Percentiles rank a stretch among this genome's conserved stretches.
phyloP scores from a whole-genome alignment of 202 grass and related monocot genomes.

The Cymbopogon flexuosus region DNA sequence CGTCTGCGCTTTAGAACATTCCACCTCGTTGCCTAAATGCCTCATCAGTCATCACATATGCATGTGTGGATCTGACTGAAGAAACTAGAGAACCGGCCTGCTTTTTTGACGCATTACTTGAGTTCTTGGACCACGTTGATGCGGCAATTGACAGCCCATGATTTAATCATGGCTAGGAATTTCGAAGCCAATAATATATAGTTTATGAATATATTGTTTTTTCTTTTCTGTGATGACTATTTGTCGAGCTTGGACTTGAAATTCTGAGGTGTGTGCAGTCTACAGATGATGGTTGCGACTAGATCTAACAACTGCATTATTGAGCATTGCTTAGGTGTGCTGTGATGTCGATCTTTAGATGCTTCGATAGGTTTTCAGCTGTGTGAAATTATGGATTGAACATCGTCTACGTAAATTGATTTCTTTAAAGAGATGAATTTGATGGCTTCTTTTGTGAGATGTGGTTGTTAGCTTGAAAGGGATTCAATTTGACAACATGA shows the following conservation, averaged over 20 bases:
- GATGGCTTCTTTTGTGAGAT: neutral
- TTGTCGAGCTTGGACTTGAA: neutral
- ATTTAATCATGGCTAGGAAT: neutral
- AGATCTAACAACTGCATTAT: constrained; percentile 28
- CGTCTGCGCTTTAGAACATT: constrained; percentile 29
- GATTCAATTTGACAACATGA: neutral
- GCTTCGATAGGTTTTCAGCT: neutral
- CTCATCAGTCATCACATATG: constrained; percentile 4
- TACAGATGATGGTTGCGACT: neutral
- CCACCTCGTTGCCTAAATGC: neutral
- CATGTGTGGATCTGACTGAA: neutral
- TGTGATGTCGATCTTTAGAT: neutral
- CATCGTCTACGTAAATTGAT: neutral
- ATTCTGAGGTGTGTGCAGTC: neutral
- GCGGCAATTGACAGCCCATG: neutral
- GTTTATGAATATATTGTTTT: neutral
- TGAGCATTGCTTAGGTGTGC: neutral
- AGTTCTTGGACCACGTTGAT: constrained; percentile 29
- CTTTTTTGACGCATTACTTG: neutral
- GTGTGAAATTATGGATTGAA: neutral
- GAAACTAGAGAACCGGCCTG: neutral
- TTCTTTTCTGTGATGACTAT: neutral
- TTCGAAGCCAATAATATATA: neutral
- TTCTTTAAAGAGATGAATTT: neutral
- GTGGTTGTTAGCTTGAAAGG: neutral